A percentile compares a stretch with the other conserved stretches of the same genome.
phyloP scores from a whole-genome alignment of 1,284 basidiomycete genomes.

The Leccinum proliferum region DNA sequence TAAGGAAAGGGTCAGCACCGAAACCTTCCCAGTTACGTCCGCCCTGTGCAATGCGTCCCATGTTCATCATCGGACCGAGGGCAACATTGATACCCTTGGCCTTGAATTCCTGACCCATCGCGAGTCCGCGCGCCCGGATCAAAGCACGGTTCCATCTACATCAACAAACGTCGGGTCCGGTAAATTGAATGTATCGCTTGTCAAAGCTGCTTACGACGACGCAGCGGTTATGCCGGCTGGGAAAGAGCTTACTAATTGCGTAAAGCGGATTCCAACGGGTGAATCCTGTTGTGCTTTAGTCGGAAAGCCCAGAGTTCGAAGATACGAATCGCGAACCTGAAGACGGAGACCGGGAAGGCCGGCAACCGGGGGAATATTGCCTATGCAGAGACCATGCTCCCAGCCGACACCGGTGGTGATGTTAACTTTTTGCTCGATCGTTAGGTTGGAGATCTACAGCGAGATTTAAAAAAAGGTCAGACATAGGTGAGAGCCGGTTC shows the following conservation, averaged over 20 bases:
- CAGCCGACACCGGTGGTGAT: slow-evolving; percentile 36
- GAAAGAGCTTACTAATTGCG: slow-evolving; percentile 39
- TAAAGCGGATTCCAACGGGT: slow-evolving; percentile 42
- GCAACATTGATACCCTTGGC: slow-evolving; percentile 68
- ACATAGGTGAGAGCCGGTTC: neutral
- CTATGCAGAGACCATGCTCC: slow-evolving; percentile 36
- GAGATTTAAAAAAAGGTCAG: neutral
- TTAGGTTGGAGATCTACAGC: slow-evolving; percentile 28
- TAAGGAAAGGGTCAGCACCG: slow-evolving; percentile 61
- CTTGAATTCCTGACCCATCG: slow-evolving; percentile 68
- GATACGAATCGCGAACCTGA: slow-evolving; percentile 15
- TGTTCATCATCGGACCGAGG: slow-evolving; percentile 56
- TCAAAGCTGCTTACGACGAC: slow-evolving; percentile 37
- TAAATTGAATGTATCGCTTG: neutral
- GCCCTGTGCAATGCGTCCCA: slow-evolving; percentile 37
- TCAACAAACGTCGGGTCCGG: neutral
- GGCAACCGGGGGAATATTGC: slow-evolving; percentile 33
- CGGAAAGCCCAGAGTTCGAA: slow-evolving; percentile 16
- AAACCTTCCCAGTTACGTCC: slow-evolving; percentile 76
- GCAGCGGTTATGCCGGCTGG: slow-evolving; percentile 52
- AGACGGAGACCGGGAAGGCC: slow-evolving; percentile 30
- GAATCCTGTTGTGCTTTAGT: slow-evolving; percentile 35
- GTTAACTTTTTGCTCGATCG: slow-evolving; percentile 40
- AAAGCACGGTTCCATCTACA: slow-evolving; percentile 34
- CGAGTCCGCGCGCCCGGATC: slow-evolving; percentile 57